phyloP scores from a whole-genome alignment of 306 rosid species.

The Vachellia collinsii region DNA sequence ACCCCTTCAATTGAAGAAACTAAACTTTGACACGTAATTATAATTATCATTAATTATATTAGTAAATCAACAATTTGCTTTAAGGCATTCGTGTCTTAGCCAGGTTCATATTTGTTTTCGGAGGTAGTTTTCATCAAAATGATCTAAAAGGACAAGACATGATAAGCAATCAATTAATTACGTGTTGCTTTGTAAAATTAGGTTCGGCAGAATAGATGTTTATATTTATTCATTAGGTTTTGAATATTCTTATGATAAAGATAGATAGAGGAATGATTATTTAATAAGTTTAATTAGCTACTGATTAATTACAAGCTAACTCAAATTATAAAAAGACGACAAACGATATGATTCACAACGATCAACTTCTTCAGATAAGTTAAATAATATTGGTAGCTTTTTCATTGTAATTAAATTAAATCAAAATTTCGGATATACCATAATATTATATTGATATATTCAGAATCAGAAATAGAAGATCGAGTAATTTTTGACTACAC shows the following conservation, averaged over 20 bases:
- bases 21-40: constrained; percentile 36
- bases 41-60: constrained; percentile 21
- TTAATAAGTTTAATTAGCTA: neutral
- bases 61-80: neutral
- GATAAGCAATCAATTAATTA: neutral
- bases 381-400: neutral
- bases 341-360: neutral
- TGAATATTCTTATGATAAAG: neutral
- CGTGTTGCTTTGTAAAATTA: constrained; percentile 6
- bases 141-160: constrained; percentile 2
- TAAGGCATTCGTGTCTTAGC: constrained; percentile 24
- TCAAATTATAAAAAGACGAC: neutral
- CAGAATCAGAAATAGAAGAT: neutral
- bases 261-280: neutral
- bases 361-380: neutral
- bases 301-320: neutral
- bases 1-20: neutral
- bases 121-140: constrained; percentile 31
- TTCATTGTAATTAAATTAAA: neutral
- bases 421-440: neutral
- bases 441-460: neutral
- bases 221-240: neutral
- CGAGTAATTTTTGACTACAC: neutral
- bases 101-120: neutral
- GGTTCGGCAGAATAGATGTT: neutral